Evolutionary conservation across 2,329 filamentous ascomycete species (phyloP).

Genomic region (Colletotrichum nymphaeae): DNA sequence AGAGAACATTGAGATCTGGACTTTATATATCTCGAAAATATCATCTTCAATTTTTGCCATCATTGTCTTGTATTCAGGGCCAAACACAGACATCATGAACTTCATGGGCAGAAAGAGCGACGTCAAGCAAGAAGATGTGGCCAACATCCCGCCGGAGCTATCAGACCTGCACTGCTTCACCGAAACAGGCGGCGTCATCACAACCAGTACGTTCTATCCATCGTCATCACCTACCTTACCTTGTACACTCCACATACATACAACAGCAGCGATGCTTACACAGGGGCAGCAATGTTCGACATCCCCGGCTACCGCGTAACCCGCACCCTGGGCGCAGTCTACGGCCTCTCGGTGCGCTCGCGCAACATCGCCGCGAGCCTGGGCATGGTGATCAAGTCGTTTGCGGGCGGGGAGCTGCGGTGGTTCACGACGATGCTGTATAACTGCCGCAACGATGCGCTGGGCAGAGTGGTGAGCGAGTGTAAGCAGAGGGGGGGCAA

Average conservation of each 20-base stretch:
- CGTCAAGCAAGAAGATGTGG: constrained; percentile 42
- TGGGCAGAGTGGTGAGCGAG: constrained; percentile 65
- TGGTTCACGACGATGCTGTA: constrained; percentile 72
- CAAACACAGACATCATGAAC: constrained; percentile 1
- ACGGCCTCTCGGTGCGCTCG: constrained; percentile 66
- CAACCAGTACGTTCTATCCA: constrained; percentile 53
- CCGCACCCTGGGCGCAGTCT: constrained; percentile 67
- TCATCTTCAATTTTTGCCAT: too few relatives aligned
- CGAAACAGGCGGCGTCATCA: constrained; percentile 71
- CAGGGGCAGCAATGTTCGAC: constrained; percentile 65
- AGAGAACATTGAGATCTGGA: too few relatives aligned
- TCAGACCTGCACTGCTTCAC: constrained; percentile 68
- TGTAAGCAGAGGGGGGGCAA: constrained; percentile 69
- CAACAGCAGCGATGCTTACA: background rate
- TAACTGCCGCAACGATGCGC: constrained; percentile 68
- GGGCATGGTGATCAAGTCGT: constrained; percentile 66
- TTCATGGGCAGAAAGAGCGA: constrained; percentile 20
- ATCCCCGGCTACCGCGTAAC: constrained; percentile 70
- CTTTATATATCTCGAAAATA: background rate
- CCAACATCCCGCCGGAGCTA: constrained; percentile 51
- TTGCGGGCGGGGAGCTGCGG: constrained; percentile 68
- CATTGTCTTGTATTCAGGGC: background rate
- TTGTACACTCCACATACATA: too few relatives aligned
- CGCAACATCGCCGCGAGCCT: constrained; percentile 69
- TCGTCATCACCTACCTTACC: too few relatives aligned